A percentile compares a stretch with the other conserved stretches of the same genome.
These are phyloP conservation scores for Heritiera littoralis DNA, from an alignment of 345 rosid species.

Conservation along the genomic window DNA sequence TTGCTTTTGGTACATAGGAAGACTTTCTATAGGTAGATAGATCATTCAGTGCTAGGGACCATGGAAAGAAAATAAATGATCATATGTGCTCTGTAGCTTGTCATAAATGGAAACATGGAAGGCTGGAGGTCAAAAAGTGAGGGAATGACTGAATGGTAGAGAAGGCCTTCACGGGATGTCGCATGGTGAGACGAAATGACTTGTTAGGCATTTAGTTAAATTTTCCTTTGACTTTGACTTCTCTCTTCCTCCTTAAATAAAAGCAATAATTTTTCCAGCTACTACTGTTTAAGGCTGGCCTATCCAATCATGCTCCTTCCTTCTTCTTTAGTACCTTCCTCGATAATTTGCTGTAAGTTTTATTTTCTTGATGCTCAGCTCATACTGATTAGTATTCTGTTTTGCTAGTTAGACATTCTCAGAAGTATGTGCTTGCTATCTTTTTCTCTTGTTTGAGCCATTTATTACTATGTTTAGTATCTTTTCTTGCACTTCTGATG, in stretches of 20 bases:
- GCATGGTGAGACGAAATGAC: neutral
- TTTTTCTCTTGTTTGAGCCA: neutral
- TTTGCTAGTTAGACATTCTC: neutral
- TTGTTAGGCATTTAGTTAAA: neutral
- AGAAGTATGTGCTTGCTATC: neutral
- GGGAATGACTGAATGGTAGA: constrained; percentile 2
- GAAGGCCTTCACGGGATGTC: neutral
- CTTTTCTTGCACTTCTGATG: neutral
- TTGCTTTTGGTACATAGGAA: neutral
- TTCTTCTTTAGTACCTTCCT: neutral
- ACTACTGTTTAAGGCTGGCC: neutral
- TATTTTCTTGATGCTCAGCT: neutral
- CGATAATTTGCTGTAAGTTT: neutral
- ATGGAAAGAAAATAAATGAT: neutral
- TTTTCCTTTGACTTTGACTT: neutral
- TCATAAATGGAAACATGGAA: neutral
- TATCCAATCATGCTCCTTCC: neutral
- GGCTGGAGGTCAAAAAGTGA: neutral
- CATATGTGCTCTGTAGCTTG: neutral
- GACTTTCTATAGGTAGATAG: neutral
- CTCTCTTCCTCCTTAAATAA: neutral
- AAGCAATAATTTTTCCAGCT: neutral
- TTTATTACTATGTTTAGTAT: neutral
- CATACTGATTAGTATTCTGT: constrained; percentile 3
- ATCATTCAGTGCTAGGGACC: neutral